Evolutionary conservation across 1,284 basidiomycete genomes (phyloP).

Genomic region (Sporisorium scitamineum): DNA sequence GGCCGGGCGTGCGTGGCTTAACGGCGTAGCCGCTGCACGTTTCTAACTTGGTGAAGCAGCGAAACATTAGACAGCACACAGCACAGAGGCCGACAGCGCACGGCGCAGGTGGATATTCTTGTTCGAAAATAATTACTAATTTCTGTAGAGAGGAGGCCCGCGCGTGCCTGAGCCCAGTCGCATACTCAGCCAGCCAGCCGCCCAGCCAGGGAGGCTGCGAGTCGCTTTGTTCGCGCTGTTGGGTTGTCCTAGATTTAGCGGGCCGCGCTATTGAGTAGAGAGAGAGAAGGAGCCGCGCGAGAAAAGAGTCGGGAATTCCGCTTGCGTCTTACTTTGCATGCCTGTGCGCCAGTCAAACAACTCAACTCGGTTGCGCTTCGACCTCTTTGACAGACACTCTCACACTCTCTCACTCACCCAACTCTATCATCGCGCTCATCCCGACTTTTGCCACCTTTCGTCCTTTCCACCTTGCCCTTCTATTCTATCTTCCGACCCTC

Average conservation of each 20-base stretch:
- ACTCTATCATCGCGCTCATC: not conserved
- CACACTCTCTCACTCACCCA: constrained; percentile 1
- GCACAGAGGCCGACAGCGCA: not conserved
- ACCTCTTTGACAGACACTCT: constrained; percentile 4
- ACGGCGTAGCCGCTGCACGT: not conserved
- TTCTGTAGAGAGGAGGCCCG: not conserved
- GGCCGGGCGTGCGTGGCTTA: not conserved
- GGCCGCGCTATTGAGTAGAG: not conserved
- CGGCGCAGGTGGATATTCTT: not conserved
- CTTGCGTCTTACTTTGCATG: constrained; percentile 27
- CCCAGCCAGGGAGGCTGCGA: not conserved
- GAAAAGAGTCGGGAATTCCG: constrained; percentile 5
- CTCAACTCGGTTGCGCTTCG: constrained; percentile 9
- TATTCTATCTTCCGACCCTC: not conserved
- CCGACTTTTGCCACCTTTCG: not conserved
- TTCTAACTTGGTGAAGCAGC: too few relatives aligned
- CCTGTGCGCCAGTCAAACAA: constrained; percentile 16
- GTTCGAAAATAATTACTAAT: not conserved
- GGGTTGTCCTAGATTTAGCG: not conserved
- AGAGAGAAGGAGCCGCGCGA: not conserved
- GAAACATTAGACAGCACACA: not conserved
- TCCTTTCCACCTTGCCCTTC: not conserved
- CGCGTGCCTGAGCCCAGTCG: not conserved
- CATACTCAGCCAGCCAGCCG: not conserved
- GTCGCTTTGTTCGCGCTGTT: not conserved